A percentile compares a stretch with the other conserved stretches of the same genome.
phyloP scores from a whole-genome alignment of 2,329 filamentous ascomycete species.

The Thermothelomyces thermophilus region DNA sequence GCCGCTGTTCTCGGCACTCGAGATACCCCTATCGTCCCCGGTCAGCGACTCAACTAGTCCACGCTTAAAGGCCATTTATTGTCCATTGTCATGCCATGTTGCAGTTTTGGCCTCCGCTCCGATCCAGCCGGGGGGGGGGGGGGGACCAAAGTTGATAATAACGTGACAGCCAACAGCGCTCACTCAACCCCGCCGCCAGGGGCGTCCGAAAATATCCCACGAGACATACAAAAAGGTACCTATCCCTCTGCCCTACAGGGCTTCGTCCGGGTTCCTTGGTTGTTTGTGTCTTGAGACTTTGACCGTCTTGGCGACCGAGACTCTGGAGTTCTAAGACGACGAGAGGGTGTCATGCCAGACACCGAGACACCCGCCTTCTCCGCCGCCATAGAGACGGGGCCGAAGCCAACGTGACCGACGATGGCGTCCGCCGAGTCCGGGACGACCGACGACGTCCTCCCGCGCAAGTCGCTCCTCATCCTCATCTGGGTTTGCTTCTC shows the following conservation, averaged over 20 bases:
- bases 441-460: slow-evolving; percentile 19
- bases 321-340: background rate
- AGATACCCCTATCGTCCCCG: background rate
- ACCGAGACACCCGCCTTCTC: background rate
- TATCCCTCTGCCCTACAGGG: background rate
- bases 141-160: background rate
- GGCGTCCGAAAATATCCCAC: background rate
- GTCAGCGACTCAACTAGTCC: background rate
- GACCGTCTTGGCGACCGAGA: background rate
- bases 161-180: background rate
- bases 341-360: slow-evolving; percentile 3
- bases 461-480: slow-evolving; percentile 23
- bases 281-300: background rate
- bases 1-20: background rate
- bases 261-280: background rate
- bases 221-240: background rate
- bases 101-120: no score
- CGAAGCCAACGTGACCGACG: background rate
- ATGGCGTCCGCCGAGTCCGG: slow-evolving; percentile 7
- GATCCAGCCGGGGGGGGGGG: background rate
- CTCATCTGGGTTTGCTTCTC: slow-evolving; percentile 28
- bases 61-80: background rate
- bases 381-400: background rate
- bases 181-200: background rate
- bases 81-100: slow-evolving; percentile 1